A percentile compares a stretch with the other conserved stretches of the same genome.
These are phyloP conservation scores for Fusarium clavum DNA, from an alignment of 2,329 filamentous ascomycete species.

Conservation along the genomic window DNA sequence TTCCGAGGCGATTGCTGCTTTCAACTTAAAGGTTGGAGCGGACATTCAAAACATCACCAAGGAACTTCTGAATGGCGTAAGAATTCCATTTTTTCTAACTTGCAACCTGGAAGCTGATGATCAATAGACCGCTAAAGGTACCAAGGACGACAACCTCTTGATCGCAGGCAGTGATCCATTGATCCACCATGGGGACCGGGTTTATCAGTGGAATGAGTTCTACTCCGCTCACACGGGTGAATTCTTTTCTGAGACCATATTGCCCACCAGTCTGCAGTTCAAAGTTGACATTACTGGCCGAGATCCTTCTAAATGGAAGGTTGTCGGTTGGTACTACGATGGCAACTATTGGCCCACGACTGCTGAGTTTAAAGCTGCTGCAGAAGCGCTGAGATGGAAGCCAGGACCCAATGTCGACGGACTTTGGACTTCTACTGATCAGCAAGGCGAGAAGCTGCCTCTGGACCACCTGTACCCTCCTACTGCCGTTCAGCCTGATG, in stretches of 20 bases:
- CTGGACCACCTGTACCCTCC: constrained; percentile 19
- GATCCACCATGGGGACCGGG: constrained; percentile 55
- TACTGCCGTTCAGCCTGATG: constrained; percentile 18
- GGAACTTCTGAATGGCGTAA: constrained; percentile 29
- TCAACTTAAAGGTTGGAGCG: constrained; percentile 16
- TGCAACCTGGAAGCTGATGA: not conserved
- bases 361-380: constrained; percentile 50
- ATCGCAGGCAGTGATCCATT: constrained; percentile 38
- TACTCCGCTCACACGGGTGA: constrained; percentile 51
- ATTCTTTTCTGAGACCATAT: constrained; percentile 56
- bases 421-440: constrained; percentile 22
- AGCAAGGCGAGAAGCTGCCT: constrained; percentile 5
- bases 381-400: not conserved
- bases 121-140: constrained; percentile 26
- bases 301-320: constrained; percentile 62
- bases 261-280: constrained; percentile 59
- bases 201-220: constrained; percentile 62
- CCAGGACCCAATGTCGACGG: constrained; percentile 25
- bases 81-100: not conserved
- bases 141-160: constrained; percentile 13
- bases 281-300: constrained; percentile 62
- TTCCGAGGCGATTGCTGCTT: constrained; percentile 21
- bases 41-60: constrained; percentile 27
- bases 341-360: constrained; percentile 62
- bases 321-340: constrained; percentile 66